Conservation (phyloP, 371 early-diverging fungal genomes). For the Mucor lusitanicus region DNA sequence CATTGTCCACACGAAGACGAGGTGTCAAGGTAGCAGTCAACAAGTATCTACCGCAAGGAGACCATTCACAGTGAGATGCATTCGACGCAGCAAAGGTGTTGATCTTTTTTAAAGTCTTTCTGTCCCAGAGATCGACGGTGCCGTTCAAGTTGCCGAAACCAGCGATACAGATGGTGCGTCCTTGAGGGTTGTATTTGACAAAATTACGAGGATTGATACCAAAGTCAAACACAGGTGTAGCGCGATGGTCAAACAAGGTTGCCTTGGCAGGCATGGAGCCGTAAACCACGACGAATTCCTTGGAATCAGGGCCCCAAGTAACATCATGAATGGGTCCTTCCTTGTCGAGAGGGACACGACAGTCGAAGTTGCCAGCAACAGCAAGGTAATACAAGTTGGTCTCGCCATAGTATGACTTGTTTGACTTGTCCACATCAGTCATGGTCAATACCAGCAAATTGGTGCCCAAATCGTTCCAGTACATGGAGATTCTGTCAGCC, state of each 20-base stretch:
- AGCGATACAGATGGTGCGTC: constrained; percentile 82
- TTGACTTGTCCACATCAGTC: constrained; percentile 94
- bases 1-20: constrained; percentile 96
- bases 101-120: constrained; percentile 79
- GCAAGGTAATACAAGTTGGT: constrained; percentile 90
- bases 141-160: constrained; percentile 98
- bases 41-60: constrained; percentile 89
- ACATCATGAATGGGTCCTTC: constrained; percentile 97
- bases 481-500: constrained; percentile 89
- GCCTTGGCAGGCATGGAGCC: constrained; percentile 94
- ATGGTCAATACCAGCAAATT: constrained; percentile 87
- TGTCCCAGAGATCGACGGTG: constrained; percentile 91
- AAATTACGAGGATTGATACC: constrained; percentile 87
- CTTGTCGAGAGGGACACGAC: constrained; percentile 84
- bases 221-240: constrained; percentile 82
- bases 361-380: constrained; percentile 91
- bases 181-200: constrained; percentile 88
- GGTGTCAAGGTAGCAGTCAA: constrained; percentile 92
- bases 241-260: constrained; percentile 90
- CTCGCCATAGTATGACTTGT: constrained; percentile 96
- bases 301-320: constrained; percentile 90
- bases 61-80: constrained; percentile 88
- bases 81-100: constrained; percentile 79
- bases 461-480: constrained; percentile 94
- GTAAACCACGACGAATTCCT: constrained; percentile 95